Percentiles rank a stretch among this genome's conserved stretches.
Conservation (phyloP, 148 eudicot species). For the Cornus kousa region DNA sequence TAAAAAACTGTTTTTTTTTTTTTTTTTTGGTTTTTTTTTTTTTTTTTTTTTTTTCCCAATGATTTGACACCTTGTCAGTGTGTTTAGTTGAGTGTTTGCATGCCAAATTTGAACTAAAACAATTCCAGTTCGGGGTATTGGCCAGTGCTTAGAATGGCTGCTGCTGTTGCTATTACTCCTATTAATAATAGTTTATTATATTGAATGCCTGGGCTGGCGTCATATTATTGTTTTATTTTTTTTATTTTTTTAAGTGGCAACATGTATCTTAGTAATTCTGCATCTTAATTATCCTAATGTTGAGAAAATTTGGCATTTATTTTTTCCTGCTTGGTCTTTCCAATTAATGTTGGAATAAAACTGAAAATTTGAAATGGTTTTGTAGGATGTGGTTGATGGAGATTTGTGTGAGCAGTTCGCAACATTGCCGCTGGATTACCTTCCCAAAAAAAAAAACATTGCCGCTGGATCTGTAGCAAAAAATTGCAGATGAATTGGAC, state of each 20-base stretch:
- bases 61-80: not conserved
- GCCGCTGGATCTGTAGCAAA: too few relatives aligned
- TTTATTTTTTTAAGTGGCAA: not conserved
- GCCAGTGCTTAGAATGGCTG: not conserved
- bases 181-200: not conserved
- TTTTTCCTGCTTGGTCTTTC: not conserved
- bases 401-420: constrained; percentile 97
- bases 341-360: not conserved
- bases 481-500: constrained; percentile 96
- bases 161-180: not conserved
- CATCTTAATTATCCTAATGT: not conserved
- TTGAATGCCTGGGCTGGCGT: too few relatives aligned
- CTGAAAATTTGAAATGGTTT: constrained; percentile 1
- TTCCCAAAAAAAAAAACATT: too few relatives aligned
- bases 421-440: constrained; percentile 90
- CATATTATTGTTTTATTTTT: too few relatives aligned
- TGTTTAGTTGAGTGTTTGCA: too few relatives aligned
- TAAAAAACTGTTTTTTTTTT: too few relatives aligned
- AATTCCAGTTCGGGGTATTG: not conserved
- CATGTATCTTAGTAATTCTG: not conserved
- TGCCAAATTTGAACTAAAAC: too few relatives aligned
- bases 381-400: constrained; percentile 98
- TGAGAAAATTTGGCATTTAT: not conserved
- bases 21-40: too few relatives aligned
- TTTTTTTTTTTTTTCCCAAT: too few relatives aligned